phyloP scores from a whole-genome alignment of 129 eudicot genomes.

The Arctium lappa region DNA sequence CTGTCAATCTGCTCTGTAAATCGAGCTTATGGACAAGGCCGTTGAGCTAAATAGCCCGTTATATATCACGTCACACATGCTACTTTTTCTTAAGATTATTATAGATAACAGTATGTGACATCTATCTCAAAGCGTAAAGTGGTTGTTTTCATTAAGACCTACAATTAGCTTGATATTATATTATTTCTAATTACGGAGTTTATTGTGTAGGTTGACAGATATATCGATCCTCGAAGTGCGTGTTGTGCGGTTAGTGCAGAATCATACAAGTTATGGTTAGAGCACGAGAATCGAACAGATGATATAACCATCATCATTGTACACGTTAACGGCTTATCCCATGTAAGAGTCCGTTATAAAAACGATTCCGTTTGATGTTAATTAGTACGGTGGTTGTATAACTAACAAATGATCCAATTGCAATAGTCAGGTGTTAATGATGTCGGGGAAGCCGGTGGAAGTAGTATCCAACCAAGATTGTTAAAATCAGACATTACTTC shows the following conservation, averaged over 20 bases:
- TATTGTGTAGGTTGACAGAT: conserved; percentile 58
- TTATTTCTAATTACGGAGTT: not conserved
- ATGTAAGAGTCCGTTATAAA: conserved; percentile 38
- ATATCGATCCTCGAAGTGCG: conserved; percentile 74
- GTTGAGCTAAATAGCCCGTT: too few relatives aligned
- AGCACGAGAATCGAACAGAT: conserved; percentile 92
- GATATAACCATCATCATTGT: conserved; percentile 89
- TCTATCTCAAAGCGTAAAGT: not conserved
- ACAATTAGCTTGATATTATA: too few relatives aligned
- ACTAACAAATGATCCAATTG: conserved; percentile 20
- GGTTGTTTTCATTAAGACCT: not conserved
- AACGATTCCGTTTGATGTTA: not conserved
- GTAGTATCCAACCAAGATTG: conserved; percentile 5
- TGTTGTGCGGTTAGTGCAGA: conserved; percentile 82
- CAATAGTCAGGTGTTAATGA: conserved; percentile 35
- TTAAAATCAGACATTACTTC: conserved; percentile 21
- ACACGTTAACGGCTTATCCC: conserved; percentile 66
- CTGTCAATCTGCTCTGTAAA: too few relatives aligned
- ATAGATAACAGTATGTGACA: not conserved
- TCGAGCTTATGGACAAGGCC: too few relatives aligned
- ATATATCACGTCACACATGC: too few relatives aligned
- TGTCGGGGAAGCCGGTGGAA: conserved; percentile 17
- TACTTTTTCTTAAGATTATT: too few relatives aligned
- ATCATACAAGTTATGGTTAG: conserved; percentile 91
- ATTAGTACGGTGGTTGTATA: not conserved